phyloP scores from a whole-genome alignment of 352 stramenopile genomes.

The Globisporangium parvum region DNA sequence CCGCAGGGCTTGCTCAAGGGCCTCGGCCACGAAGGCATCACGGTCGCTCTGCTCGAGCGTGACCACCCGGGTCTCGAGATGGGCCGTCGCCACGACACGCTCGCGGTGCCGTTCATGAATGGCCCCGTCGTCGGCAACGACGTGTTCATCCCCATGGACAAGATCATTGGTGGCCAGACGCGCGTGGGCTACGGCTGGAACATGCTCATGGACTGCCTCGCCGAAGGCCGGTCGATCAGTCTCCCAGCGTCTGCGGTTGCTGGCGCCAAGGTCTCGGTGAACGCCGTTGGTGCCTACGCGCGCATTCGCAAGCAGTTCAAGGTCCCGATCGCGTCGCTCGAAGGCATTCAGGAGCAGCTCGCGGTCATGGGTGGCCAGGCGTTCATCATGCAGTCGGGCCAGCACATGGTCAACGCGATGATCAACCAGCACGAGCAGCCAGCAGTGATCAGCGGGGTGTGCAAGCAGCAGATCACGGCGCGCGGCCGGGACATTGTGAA shows the following conservation, averaged over 20 bases:
- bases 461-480: conserved; percentile 99
- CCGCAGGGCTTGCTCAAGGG: conserved; percentile 93
- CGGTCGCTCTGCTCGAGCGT: conserved; percentile 94
- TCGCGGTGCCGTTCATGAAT: conserved; percentile 97
- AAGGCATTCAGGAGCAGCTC: conserved; percentile 97
- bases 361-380: conserved; percentile 90
- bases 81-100: conserved; percentile 93
- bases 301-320: conserved; percentile 98
- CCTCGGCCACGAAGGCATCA: conserved; percentile 93
- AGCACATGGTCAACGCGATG: conserved; percentile 98
- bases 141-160: conserved; percentile 97
- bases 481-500: conserved; percentile 94
- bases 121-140: conserved; percentile 94
- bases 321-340: conserved; percentile 97
- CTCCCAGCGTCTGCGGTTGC: conserved; percentile 94
- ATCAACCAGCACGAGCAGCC: conserved; percentile 98
- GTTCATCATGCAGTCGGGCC: conserved; percentile 93
- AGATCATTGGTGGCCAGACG: conserved; percentile 96
- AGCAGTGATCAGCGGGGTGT: conserved; percentile 96
- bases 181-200: conserved; percentile 97
- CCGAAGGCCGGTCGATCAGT: conserved; percentile 95
- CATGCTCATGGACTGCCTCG: conserved; percentile 99
- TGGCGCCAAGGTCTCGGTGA: conserved; percentile 88
- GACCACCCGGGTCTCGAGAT: conserved; percentile 93
- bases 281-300: conserved; percentile 93